Evolutionary conservation across 2,329 filamentous ascomycete species (phyloP).

Genomic region (Aureobasidium sp.): DNA sequence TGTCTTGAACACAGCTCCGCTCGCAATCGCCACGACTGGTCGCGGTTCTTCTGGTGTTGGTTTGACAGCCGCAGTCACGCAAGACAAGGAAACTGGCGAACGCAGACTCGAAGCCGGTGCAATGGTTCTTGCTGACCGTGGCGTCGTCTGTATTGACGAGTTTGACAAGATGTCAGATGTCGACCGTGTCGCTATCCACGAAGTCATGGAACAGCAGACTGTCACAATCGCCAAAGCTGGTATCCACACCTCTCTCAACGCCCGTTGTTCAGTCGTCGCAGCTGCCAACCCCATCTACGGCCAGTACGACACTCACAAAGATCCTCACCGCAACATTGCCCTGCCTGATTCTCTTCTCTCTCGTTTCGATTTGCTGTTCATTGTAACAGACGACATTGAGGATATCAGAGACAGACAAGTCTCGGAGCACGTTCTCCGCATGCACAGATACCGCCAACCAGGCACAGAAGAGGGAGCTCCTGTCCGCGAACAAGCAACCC

Average conservation of each 20-base stretch:
- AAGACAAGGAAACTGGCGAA: constrained; percentile 98
- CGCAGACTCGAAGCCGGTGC: constrained; percentile 95
- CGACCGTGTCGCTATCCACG: constrained; percentile 97
- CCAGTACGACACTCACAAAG: constrained; percentile 98
- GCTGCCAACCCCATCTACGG: constrained; percentile 98
- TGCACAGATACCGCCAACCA: constrained; percentile 95
- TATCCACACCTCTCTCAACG: constrained; percentile 97
- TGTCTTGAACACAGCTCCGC: constrained; percentile 94
- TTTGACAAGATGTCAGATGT: constrained; percentile 99
- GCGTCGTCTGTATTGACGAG: constrained; percentile 98
- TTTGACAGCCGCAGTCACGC: constrained; percentile 96
- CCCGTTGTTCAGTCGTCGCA: constrained; percentile 95
- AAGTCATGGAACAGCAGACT: constrained; percentile 99
- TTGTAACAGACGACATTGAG: constrained; percentile 98
- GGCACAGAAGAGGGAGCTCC: constrained; percentile 96
- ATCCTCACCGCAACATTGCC: constrained; percentile 98
- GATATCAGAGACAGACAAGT: constrained; percentile 91
- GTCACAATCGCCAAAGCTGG: constrained; percentile 99
- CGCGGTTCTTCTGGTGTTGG: constrained; percentile 95
- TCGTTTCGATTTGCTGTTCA: constrained; percentile 98
- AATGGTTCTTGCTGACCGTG: constrained; percentile 98
- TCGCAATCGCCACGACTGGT: constrained; percentile 97
- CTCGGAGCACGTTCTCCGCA: constrained; percentile 96
- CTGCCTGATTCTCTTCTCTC: constrained; percentile 96
- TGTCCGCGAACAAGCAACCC: constrained; percentile 86